phyloP scores from a whole-genome alignment of 768 basidiomycete species.

The Mycena indigotica region DNA sequence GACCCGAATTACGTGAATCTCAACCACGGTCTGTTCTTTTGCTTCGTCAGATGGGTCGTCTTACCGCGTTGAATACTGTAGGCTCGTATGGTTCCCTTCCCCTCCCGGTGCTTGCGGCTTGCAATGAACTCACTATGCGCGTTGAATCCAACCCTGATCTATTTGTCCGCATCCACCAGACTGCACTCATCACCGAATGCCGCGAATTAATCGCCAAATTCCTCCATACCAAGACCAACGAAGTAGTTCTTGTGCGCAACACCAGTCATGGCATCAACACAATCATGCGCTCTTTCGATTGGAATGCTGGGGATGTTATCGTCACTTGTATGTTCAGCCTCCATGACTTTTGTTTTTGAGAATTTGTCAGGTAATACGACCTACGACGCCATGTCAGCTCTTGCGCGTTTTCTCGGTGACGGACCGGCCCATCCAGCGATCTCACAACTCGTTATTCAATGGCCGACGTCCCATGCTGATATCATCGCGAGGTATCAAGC shows the following conservation, averaged over 20 bases:
- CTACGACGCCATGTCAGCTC: conserved; percentile 52
- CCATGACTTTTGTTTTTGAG: neutral
- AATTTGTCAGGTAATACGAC: conserved; percentile 50
- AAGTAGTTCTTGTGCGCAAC: conserved; percentile 63
- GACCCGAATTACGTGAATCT: conserved; percentile 63
- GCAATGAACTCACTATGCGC: conserved; percentile 40
- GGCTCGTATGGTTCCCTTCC: conserved; percentile 65
- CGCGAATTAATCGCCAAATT: conserved; percentile 54
- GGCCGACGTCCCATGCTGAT: conserved; percentile 52
- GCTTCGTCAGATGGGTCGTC: neutral
- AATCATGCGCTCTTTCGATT: conserved; percentile 66
- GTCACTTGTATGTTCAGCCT: conserved; percentile 50
- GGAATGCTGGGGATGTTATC: conserved; percentile 68
- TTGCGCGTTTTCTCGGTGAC: conserved; percentile 55
- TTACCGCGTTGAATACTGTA: conserved; percentile 28
- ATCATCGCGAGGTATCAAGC: conserved; percentile 55
- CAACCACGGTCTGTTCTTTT: conserved; percentile 54
- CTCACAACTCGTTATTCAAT: conserved; percentile 46
- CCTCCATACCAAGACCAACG: conserved; percentile 51
- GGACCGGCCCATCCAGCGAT: conserved; percentile 46
- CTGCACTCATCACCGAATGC: conserved; percentile 37
- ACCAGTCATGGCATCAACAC: conserved; percentile 69
- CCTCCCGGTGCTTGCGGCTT: conserved; percentile 49
- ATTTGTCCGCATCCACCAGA: conserved; percentile 46
- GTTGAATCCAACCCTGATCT: conserved; percentile 60